Base-by-base conservation (phyloP, 768 basidiomycete species). In the Rhodotorula sphaerocarpa region DNA sequence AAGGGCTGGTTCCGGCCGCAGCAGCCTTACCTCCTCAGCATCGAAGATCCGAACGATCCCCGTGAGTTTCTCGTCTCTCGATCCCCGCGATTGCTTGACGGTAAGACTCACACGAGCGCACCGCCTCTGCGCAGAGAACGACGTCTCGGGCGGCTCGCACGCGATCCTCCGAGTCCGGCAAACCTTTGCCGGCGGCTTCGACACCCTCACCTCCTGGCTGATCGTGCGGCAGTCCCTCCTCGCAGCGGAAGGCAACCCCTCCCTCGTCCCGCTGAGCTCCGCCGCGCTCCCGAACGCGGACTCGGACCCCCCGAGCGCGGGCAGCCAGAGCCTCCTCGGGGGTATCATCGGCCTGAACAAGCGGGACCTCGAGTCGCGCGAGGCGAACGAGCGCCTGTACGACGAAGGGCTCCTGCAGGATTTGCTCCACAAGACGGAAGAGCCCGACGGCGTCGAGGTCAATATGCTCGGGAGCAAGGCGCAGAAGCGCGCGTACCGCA, bases 11-110 rank as follows among this genome's bases (percentile, higher is more conserved):
- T 57, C 45, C 80, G 81, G 71, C 76, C 78, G 20, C 77, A 79
- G 33, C 72, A 74, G 55, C 67, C 73, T 15, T 76, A 73, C 63
- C 76, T 87, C 67, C 76, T 99, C 50, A 86, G 84, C 7, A 87
- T 99, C 33, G 95, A 97, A 75, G 95, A 99, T 76, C 95, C 95
- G 16, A 86, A 85, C 20, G 91, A 96, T 76, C 76, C 81, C 31
- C 79, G 91, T 93, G 70, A 76, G 89, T 81, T 20, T 25, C 16
- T 50, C 31, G 16, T 46, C 30, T 41, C 16, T 44, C 47, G 27
- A 21, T 30, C 47, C 3, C 28, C 30, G 23, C 31, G 18, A 25
- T 25, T 34, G 12, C 7, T 6, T 41, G n/a, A 5, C 7, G 20
- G 7, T 18, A 18, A 16, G 30, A 11, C 53, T 50, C 46, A 20